These are phyloP conservation scores for Mrakia hoshinonis DNA, from an alignment of 768 basidiomycete species.

Conservation along the genomic window DNA sequence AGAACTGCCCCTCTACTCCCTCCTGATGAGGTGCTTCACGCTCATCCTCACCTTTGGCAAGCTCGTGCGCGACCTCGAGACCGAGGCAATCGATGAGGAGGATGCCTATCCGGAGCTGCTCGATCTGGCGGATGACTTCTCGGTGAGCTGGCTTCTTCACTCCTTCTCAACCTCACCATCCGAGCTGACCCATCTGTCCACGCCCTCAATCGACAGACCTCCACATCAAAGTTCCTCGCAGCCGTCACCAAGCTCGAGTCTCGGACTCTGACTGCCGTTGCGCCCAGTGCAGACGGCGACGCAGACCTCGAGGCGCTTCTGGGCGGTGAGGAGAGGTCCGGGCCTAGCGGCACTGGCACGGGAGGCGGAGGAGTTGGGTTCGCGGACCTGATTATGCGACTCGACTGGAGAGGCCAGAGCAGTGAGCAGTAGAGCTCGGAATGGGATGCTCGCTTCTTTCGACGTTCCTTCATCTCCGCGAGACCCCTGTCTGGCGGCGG, in stretches of 20 bases:
- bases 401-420: too few species aligned
- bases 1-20: conserved; percentile 55
- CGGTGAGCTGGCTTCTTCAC: not conserved
- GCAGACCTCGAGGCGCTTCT: too few species aligned
- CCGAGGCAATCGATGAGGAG: conserved; percentile 54
- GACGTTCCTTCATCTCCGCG: not conserved
- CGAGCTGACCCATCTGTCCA: not conserved
- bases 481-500: conserved; percentile 1
- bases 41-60: conserved; percentile 59
- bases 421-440: too few species aligned
- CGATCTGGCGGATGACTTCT: not conserved
- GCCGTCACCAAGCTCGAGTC: not conserved
- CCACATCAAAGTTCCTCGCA: not conserved
- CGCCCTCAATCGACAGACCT: not conserved
- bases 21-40: conserved; percentile 57
- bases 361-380: not conserved
- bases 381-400: not conserved
- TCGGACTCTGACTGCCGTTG: not conserved
- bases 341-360: not conserved
- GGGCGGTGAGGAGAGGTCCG: not conserved
- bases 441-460: too few species aligned
- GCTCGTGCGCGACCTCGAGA: conserved; percentile 54
- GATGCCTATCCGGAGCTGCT: conserved; percentile 51
- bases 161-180: not conserved
- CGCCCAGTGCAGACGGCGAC: not conserved